A percentile compares a stretch with the other conserved stretches of the same genome.
These are phyloP conservation scores for Kalmanozyma brasiliensis DNA, from an alignment of 1,284 basidiomycete species.

Conservation along the genomic window DNA sequence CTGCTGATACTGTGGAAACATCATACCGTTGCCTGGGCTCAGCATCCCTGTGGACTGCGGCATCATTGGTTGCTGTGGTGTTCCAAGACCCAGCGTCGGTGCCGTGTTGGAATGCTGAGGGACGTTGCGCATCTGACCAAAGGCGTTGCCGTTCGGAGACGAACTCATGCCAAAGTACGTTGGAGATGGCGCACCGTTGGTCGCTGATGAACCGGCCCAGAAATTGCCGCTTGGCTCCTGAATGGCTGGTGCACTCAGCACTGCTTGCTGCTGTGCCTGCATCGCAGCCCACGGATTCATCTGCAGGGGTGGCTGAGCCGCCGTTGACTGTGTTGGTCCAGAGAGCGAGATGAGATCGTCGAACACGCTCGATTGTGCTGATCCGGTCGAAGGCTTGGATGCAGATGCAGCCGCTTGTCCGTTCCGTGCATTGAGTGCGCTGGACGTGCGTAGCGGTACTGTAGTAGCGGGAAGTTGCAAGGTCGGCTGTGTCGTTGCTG, in stretches of 20 bases:
- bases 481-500: constrained; percentile 9
- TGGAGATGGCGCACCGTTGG: constrained; percentile 7
- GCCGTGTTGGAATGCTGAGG: constrained; percentile 37
- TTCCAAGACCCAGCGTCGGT: constrained; percentile 3
- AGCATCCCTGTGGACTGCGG: constrained; percentile 27
- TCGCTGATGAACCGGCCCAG: constrained; percentile 18
- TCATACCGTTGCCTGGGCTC: constrained; percentile 20
- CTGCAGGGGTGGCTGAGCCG: constrained; percentile 42
- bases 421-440: constrained; percentile 28
- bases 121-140: constrained; percentile 11
- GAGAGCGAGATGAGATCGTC: constrained; percentile 50
- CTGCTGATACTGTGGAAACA: constrained; percentile 38
- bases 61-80: constrained; percentile 5
- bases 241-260: constrained; percentile 39
- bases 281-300: constrained; percentile 50
- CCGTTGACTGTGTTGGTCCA: constrained; percentile 13
- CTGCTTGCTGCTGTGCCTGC: constrained; percentile 44
- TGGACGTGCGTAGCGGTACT: constrained; percentile 32
- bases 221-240: constrained; percentile 39
- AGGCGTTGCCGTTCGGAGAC: constrained; percentile 13
- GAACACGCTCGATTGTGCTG: constrained; percentile 46
- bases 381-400: constrained; percentile 14
- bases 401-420: constrained; percentile 2
- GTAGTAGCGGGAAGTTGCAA: constrained; percentile 17
- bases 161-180: constrained; percentile 20